These are phyloP conservation scores for Trichoderma sp. DNA, from an alignment of 2,329 filamentous ascomycete genomes.

Conservation along the genomic window DNA sequence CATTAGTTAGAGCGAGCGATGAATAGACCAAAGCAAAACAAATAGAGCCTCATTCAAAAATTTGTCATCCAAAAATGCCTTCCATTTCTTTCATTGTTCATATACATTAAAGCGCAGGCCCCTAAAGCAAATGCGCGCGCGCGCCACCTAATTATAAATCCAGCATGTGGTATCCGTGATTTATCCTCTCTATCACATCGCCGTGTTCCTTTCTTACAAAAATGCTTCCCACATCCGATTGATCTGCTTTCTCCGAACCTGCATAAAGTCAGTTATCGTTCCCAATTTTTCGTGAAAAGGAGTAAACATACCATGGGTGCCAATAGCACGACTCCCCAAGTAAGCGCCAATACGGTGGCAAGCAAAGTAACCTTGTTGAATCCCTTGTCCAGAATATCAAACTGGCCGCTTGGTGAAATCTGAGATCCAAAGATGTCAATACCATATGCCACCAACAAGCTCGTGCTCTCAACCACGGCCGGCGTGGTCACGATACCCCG, in stretches of 20 bases:
- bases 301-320: constrained; percentile 74
- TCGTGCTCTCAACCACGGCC: constrained; percentile 86
- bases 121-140: not conserved
- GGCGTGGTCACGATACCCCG: constrained; percentile 70
- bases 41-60: not conserved
- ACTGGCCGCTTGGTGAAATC: constrained; percentile 81
- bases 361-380: constrained; percentile 90
- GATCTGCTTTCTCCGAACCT: constrained; percentile 67
- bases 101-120: constrained; percentile 11
- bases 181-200: constrained; percentile 21
- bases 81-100: constrained; percentile 10
- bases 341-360: constrained; percentile 77
- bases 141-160: constrained; percentile 8
- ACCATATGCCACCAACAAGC: constrained; percentile 83
- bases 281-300: not conserved
- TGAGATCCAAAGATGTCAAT: constrained; percentile 85
- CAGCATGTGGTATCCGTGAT: constrained; percentile 5
- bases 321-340: constrained; percentile 71
- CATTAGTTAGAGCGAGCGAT: not conserved
- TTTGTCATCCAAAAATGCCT: not conserved
- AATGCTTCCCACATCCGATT: constrained; percentile 58
- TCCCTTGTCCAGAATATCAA: constrained; percentile 88
- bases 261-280: constrained; percentile 32
- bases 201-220: constrained; percentile 26
- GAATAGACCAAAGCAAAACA: not conserved